Base-by-base conservation (phyloP, 495 filamentous ascomycete genomes). In the Penicillium fimorum region DNA sequence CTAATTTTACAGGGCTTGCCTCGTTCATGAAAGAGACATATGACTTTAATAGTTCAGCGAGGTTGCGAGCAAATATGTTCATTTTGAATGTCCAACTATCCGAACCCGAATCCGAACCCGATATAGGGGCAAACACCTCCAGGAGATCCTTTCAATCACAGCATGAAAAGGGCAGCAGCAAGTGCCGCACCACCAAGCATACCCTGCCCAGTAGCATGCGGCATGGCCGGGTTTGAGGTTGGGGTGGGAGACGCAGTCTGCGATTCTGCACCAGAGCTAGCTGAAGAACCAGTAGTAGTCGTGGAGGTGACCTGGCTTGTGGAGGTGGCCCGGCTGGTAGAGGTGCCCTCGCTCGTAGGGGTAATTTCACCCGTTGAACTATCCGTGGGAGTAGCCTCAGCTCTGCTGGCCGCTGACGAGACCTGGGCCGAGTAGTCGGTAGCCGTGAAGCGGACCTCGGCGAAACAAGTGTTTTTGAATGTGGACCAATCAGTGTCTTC, bases 361-460 rank as follows among this genome's bases (percentile, higher is more conserved):
- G 22, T 22, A 2, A 22, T 46, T 40, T 50, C 17, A 13, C 38
- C 51, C 2, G 27, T 54, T 11, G 50, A 46, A 45, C 15, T 17
- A 32, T 18, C 24, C 9, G 50, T 52, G 20, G 49, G 24, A 51
- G 56, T 53, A 38, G 61, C 61, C 7, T 24, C 57, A 22, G 53
- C 47, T 33, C 54, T 55, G 2, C 17, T 46, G 9, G 53, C 35
- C 22, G 61, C 61, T 24, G 57, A 60, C 25, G 61, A 63, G 18
- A 63, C 61, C 49, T 50, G 61, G 18, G 33, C 43, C 13, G 61
- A 63, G 17, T 63, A 63, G 32, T 63, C 54, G 35, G 53, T 63
- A 5, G 61, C 61, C 0, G 51, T 63, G 53, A 60, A 63, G 4
- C 53, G 61, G 12, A 63, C 25, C 41, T 50, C 51, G 3, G 57